These are phyloP conservation scores for Jaltomata sinuosa DNA, from an alignment of 257 asterid genomes.

Conservation along the genomic window DNA sequence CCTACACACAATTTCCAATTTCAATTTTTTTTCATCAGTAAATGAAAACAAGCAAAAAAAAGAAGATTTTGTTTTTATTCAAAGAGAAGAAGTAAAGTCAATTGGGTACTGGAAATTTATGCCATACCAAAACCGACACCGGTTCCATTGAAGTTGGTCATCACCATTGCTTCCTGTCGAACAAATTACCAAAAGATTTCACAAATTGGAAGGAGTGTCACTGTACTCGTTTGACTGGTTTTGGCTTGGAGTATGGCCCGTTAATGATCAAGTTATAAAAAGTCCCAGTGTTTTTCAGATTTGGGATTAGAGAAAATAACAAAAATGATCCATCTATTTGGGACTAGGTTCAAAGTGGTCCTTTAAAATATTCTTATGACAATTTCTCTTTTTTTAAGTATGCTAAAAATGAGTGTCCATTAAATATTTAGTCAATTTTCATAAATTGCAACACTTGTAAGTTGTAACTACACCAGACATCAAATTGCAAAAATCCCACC, in stretches of 20 bases:
- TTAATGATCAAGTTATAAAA: neutral
- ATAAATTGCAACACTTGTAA: no score
- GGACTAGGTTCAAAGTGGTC: no score
- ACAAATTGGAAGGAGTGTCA: neutral
- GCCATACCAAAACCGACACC: conserved; percentile 75
- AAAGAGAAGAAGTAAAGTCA: neutral
- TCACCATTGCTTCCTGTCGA: conserved; percentile 28
- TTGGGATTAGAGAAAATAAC: no score
- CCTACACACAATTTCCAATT: conserved; percentile 31
- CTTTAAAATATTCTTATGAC: no score
- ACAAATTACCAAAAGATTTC: neutral
- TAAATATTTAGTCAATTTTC: no score
- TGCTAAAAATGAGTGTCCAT: no score
- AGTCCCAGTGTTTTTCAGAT: neutral
- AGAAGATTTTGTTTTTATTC: neutral
- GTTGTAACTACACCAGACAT: no score
- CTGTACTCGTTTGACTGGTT: neutral
- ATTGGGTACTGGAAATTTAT: neutral
- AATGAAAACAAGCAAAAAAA: neutral
- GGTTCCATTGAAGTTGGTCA: conserved; percentile 56
- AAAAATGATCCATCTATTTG: no score
- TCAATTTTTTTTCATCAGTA: neutral
- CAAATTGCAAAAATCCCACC: no score
- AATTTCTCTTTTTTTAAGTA: no score
- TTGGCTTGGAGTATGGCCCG: neutral